Percentiles rank a stretch among this genome's conserved stretches.
Conservation (phyloP, 2,329 filamentous ascomycete genomes). For the Penicillium sp. region DNA sequence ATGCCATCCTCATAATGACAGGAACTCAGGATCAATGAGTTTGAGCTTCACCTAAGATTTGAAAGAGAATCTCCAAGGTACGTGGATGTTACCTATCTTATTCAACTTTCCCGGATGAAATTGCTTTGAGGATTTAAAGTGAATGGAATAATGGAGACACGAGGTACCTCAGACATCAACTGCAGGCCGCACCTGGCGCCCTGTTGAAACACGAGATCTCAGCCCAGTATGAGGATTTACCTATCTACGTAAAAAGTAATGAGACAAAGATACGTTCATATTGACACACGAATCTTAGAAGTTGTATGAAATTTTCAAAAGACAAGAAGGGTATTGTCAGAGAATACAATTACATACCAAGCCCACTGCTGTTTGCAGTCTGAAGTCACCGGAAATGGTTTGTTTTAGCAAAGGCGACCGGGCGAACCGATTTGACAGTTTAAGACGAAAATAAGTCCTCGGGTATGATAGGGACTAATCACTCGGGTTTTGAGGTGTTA, state of each 20-base stretch:
- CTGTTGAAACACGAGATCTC: background rate
- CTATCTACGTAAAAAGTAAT: background rate
- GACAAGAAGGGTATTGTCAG: background rate
- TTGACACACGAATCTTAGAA: background rate
- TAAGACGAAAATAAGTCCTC: background rate
- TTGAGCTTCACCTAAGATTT: no score
- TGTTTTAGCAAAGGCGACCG: constrained; percentile 5
- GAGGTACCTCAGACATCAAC: background rate
- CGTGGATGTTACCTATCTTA: no score
- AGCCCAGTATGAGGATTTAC: background rate
- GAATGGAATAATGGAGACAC: background rate
- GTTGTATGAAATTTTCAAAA: background rate
- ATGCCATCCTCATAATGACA: no score
- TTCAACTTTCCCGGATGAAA: background rate
- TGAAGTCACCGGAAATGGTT: background rate
- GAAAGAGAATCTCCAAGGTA: no score
- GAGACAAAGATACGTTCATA: background rate
- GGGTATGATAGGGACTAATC: constrained; percentile 1
- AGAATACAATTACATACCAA: constrained; percentile 3
- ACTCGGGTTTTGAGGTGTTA: constrained; percentile 17
- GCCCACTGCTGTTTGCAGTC: background rate
- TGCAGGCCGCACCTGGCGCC: background rate
- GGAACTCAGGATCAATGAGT: no score
- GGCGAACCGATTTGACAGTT: constrained; percentile 4
- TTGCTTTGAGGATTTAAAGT: background rate